These are phyloP conservation scores for Thielaviopsis euricoi DNA, from an alignment of 2,329 filamentous ascomycete genomes.

Conservation along the genomic window DNA sequence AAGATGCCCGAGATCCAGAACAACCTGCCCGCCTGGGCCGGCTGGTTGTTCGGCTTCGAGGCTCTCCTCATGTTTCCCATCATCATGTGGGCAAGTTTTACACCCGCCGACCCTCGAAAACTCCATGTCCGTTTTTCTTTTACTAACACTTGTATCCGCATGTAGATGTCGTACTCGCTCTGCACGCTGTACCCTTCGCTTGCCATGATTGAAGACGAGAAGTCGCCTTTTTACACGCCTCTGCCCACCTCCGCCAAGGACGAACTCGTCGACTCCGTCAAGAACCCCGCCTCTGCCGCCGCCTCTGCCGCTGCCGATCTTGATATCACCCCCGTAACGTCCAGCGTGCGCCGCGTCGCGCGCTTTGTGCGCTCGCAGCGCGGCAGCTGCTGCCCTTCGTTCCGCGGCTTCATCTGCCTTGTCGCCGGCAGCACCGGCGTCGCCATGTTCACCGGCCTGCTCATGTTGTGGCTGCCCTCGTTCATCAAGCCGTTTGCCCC, in stretches of 20 bases:
- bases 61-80: not conserved
- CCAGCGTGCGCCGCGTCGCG: conserved; percentile 33
- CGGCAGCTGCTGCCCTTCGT: conserved; percentile 44
- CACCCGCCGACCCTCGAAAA: not conserved
- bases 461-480: conserved; percentile 14
- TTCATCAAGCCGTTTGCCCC: conserved; percentile 25
- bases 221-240: conserved; percentile 37
- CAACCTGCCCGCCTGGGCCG: conserved; percentile 1
- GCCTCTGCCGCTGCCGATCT: conserved; percentile 18
- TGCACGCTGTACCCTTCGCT: conserved; percentile 34
- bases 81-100: conserved; percentile 8
- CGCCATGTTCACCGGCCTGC: conserved; percentile 22
- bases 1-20: not conserved
- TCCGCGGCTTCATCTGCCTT: conserved; percentile 48
- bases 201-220: conserved; percentile 42
- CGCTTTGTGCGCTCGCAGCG: conserved; percentile 42
- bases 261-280: conserved; percentile 16
- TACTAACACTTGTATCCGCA: not conserved
- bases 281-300: conserved; percentile 19
- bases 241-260: conserved; percentile 25
- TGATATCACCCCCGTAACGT: conserved; percentile 27
- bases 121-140: too few relatives aligned
- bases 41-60: conserved; percentile 1
- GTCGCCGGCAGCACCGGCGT: conserved; percentile 26
- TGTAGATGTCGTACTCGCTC: conserved; percentile 35